Conservation (phyloP, 352 stramenopile species). For the Phytophthora uliginosa region DNA sequence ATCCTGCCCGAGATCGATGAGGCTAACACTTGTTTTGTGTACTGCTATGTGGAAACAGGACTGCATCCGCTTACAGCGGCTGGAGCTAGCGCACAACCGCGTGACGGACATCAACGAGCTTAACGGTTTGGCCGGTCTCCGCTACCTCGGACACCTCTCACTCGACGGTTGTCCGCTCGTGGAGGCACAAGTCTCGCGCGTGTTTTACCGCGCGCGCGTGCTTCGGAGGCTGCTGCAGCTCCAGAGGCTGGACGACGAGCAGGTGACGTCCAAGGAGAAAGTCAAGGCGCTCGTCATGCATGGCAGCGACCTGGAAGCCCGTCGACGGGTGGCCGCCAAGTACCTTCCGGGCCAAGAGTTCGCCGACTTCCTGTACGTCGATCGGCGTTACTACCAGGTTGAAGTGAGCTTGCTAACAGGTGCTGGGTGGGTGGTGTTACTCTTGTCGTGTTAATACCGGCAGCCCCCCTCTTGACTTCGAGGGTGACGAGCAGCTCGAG, state of each 20-base stretch:
- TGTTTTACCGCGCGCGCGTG: slow-evolving; percentile 74
- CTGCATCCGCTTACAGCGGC: slow-evolving; percentile 58
- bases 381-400: slow-evolving; percentile 5
- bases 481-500: slow-evolving; percentile 52
- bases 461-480: slow-evolving; percentile 66
- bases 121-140: slow-evolving; percentile 57
- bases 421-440: not conserved
- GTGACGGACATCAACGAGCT: slow-evolving; percentile 71
- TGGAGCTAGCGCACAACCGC: slow-evolving; percentile 66
- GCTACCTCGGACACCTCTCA: slow-evolving; percentile 54
- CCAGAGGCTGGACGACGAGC: slow-evolving; percentile 57
- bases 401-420: slow-evolving; percentile 5
- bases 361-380: slow-evolving; percentile 72
- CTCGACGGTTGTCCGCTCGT: slow-evolving; percentile 59
- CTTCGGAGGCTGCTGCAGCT: slow-evolving; percentile 72
- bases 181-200: slow-evolving; percentile 36
- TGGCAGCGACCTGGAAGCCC: slow-evolving; percentile 65
- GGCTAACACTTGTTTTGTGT: slow-evolving; percentile 2
- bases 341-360: slow-evolving; percentile 69
- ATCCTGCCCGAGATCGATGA: not conserved
- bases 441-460: not conserved
- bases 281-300: slow-evolving; percentile 84
- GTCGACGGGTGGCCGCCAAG: slow-evolving; percentile 66
- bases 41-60: slow-evolving; percentile 36
- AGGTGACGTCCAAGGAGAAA: slow-evolving; percentile 76